These are phyloP conservation scores for Boletus reticulatus DNA, from an alignment of 768 basidiomycete genomes.

Conservation along the genomic window DNA sequence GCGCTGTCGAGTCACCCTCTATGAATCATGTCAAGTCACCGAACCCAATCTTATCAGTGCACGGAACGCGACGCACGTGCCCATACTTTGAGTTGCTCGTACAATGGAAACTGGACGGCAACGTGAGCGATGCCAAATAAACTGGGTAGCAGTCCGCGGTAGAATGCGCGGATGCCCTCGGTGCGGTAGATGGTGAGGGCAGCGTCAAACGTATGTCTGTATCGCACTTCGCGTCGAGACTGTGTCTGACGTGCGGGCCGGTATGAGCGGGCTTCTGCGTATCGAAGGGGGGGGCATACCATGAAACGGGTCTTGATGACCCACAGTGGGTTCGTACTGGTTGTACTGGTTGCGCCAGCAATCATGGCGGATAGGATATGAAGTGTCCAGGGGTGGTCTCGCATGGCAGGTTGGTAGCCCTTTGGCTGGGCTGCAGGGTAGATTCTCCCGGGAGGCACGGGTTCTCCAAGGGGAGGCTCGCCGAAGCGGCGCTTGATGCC, in stretches of 20 bases:
- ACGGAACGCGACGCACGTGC: slow-evolving; percentile 60
- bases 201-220: slow-evolving; percentile 89
- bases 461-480: slow-evolving; percentile 50
- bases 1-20: slow-evolving; percentile 31
- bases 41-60: neutral
- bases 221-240: slow-evolving; percentile 70
- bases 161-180: slow-evolving; percentile 88
- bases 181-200: slow-evolving; percentile 84
- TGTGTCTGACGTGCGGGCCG: slow-evolving; percentile 62
- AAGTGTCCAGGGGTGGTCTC: slow-evolving; percentile 81
- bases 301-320: slow-evolving; percentile 99
- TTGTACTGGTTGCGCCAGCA: slow-evolving; percentile 90
- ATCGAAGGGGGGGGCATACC: slow-evolving; percentile 47
- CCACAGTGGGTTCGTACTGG: slow-evolving; percentile 96
- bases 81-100: slow-evolving; percentile 86
- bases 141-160: slow-evolving; percentile 91
- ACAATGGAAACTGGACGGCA: slow-evolving; percentile 95
- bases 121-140: slow-evolving; percentile 92
- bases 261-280: slow-evolving; percentile 3
- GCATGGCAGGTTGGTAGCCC: slow-evolving; percentile 76
- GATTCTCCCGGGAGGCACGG: slow-evolving; percentile 42
- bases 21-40: neutral
- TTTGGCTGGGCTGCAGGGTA: slow-evolving; percentile 85
- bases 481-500: slow-evolving; percentile 86
- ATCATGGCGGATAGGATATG: slow-evolving; percentile 96